These are phyloP conservation scores for Wickerhamomyces alni DNA, from an alignment of 805 yeast genomes.

Conservation along the genomic window DNA sequence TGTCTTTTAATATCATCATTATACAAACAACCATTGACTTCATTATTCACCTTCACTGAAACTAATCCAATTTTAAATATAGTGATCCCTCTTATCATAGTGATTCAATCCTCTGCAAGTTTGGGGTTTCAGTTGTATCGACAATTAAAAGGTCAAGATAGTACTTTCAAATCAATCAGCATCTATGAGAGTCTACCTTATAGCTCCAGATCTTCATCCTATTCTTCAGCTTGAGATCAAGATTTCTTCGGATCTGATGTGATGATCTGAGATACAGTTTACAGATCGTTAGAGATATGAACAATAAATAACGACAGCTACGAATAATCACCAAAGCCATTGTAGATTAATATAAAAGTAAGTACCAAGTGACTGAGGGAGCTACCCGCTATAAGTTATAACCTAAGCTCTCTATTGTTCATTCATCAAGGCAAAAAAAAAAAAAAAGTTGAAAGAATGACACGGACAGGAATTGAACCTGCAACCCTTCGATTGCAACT, in stretches of 20 bases:
- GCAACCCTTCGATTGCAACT: slow-evolving; percentile 71
- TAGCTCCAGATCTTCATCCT: background rate
- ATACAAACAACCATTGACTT: background rate
- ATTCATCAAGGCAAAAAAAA: slow-evolving; percentile 18
- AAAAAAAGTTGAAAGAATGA: slow-evolving; percentile 37
- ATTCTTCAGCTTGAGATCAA: too few relatives aligned
- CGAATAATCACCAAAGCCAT: too few relatives aligned
- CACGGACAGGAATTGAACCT: slow-evolving; percentile 86
- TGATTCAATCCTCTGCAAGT: background rate
- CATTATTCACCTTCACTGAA: background rate
- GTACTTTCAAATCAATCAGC: background rate
- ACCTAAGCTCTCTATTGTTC: too few relatives aligned
- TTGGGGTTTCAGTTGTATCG: background rate
- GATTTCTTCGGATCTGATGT: too few relatives aligned
- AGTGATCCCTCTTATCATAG: background rate
- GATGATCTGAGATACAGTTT: too few relatives aligned
- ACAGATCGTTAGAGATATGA: too few relatives aligned
- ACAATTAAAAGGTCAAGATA: slow-evolving; percentile 2
- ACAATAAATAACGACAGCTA: background rate
- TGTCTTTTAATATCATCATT: slow-evolving; percentile 14
- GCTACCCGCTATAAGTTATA: too few relatives aligned
- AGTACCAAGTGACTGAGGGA: too few relatives aligned
- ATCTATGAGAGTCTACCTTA: background rate
- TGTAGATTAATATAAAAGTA: too few relatives aligned
- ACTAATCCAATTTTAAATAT: background rate